A percentile compares a stretch with the other conserved stretches of the same genome.
Evolutionary conservation across 257 asterid species (phyloP).

Genomic region (Oldenlandia corymbosa): DNA sequence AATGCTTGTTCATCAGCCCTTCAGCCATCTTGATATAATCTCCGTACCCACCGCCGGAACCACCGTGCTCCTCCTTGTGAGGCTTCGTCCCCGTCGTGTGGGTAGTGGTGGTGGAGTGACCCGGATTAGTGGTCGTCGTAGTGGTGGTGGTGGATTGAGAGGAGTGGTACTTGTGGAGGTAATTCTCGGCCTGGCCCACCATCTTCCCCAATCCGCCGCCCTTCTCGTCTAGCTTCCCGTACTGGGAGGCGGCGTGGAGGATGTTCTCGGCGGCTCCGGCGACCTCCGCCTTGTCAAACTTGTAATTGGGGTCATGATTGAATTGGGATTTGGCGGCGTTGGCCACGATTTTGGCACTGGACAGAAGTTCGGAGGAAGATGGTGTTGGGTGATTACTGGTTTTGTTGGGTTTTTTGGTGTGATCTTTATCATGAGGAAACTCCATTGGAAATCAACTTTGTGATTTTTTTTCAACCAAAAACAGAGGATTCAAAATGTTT

Average conservation of each 20-base stretch:
- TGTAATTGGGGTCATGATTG: slow-evolving; percentile 5
- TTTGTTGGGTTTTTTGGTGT: not conserved
- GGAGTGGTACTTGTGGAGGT: slow-evolving; percentile 25
- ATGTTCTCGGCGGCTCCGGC: slow-evolving; percentile 37
- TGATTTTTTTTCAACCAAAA: not conserved
- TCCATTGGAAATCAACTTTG: not conserved
- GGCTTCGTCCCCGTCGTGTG: slow-evolving; percentile 11
- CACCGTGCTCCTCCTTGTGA: slow-evolving; percentile 15
- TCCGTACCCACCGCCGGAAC: slow-evolving; percentile 9
- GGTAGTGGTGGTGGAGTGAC: not conserved
- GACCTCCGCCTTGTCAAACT: slow-evolving; percentile 24
- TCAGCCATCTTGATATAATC: slow-evolving; percentile 18
- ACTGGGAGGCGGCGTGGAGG: slow-evolving; percentile 28
- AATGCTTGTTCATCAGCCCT: slow-evolving; percentile 8
- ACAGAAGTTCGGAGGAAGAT: slow-evolving; percentile 25
- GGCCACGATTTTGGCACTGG: slow-evolving; percentile 34
- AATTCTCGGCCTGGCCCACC: slow-evolving; percentile 30
- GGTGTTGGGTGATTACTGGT: not conserved
- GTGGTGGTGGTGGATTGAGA: slow-evolving; percentile 15
- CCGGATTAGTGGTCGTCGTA: not conserved
- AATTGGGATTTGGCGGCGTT: slow-evolving; percentile 19
- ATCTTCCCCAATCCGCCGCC: slow-evolving; percentile 24
- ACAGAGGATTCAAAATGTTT: not conserved
- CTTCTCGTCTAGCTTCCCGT: slow-evolving; percentile 31
- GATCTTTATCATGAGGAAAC: slow-evolving; percentile 7